Evolutionary conservation across 108 stramenopile species (phyloP).

Genomic region (Discostella pseudostelligera): DNA sequence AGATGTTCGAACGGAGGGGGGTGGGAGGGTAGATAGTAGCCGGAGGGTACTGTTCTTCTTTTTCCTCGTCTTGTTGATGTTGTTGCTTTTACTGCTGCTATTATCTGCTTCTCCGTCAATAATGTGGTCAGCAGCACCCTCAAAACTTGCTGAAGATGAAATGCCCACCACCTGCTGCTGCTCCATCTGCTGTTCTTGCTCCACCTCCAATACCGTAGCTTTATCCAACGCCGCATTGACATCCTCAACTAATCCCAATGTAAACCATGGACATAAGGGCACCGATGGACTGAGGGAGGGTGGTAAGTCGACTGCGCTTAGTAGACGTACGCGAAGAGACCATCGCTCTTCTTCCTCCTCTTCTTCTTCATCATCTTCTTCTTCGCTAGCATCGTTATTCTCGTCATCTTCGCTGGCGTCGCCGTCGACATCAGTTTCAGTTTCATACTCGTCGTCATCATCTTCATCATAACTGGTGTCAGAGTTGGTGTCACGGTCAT

Average conservation of each 20-base stretch:
- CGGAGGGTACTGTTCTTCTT: background rate
- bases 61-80: too few species aligned
- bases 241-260: constrained; percentile 61
- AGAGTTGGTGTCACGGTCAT: too few species aligned
- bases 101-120: too few species aligned
- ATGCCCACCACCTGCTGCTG: background rate
- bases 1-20: constrained; percentile 1
- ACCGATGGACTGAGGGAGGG: constrained; percentile 58
- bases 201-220: background rate
- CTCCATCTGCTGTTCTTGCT: background rate
- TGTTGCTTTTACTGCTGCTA: too few species aligned
- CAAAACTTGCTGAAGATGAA: too few species aligned
- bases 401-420: background rate
- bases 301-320: constrained; percentile 75
- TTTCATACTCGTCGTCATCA: background rate
- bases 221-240: constrained; percentile 6
- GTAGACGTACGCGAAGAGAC: constrained; percentile 62
- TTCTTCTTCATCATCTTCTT: constrained; percentile 6
- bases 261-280: constrained; percentile 75
- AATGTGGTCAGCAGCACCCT: too few species aligned
- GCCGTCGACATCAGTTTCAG: background rate
- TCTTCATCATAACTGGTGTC: too few species aligned
- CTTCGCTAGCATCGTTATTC: background rate
- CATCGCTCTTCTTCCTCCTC: constrained; percentile 36
- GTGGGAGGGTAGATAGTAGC: background rate